Percentiles rank a stretch among this genome's conserved stretches.
These are phyloP conservation scores for Claviceps sp. DNA, from an alignment of 2,329 filamentous ascomycete genomes.

Conservation along the genomic window DNA sequence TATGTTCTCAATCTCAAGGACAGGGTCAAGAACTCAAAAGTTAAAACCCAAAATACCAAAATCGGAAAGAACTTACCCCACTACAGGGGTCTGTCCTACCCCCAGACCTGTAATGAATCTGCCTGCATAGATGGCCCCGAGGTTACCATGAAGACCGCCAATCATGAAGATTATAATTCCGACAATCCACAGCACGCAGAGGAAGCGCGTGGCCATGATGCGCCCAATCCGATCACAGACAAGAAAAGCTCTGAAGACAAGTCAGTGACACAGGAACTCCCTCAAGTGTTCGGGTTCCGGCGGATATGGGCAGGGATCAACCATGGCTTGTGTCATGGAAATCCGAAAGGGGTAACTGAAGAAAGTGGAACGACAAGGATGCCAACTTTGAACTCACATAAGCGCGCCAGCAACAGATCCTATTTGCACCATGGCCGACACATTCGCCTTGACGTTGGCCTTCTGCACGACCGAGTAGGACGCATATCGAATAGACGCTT, in stretches of 20 bases:
- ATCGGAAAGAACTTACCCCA: conserved; percentile 27
- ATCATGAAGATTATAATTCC: conserved; percentile 46
- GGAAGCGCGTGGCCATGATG: conserved; percentile 45
- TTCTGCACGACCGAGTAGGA: conserved; percentile 37
- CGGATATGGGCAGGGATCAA: too few relatives aligned
- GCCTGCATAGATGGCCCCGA: conserved; percentile 48
- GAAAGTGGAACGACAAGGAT: not conserved
- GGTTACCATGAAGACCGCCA: conserved; percentile 33
- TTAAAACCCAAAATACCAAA: not conserved
- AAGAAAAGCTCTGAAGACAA: conserved; percentile 36
- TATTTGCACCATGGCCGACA: conserved; percentile 71
- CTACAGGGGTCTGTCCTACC: conserved; percentile 53
- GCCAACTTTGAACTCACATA: conserved; percentile 27
- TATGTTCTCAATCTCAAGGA: too few relatives aligned
- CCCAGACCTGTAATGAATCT: conserved; percentile 54
- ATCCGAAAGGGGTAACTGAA: not conserved
- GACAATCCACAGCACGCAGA: conserved; percentile 43
- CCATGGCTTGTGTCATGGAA: not conserved
- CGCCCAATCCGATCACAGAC: conserved; percentile 48
- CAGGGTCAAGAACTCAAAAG: too few relatives aligned
- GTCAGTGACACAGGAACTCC: not conserved
- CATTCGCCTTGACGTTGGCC: conserved; percentile 61
- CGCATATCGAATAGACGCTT: conserved; percentile 42
- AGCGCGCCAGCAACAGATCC: conserved; percentile 61
- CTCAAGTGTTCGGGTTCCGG: too few relatives aligned